Percentiles rank a stretch among this genome's conserved stretches.
Conservation (phyloP, 495 filamentous ascomycete genomes). For the Parathielavia hyrcaniae region DNA sequence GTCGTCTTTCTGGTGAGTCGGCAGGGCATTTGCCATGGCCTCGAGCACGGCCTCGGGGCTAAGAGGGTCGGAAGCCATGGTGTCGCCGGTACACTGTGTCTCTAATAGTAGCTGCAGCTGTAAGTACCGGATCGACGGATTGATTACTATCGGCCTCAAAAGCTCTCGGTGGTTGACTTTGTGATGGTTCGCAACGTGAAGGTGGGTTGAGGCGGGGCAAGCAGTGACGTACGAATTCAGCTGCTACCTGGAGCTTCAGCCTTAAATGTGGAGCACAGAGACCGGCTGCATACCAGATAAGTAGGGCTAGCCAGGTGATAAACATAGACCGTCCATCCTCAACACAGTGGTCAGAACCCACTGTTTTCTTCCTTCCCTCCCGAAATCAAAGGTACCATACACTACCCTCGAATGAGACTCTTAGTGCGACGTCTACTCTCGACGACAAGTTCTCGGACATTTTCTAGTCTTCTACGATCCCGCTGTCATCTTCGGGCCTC, state of each 20-base stretch:
- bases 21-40: conserved; percentile 53
- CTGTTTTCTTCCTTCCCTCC: no score
- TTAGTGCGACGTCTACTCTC: no score
- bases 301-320: no score
- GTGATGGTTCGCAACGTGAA: background rate
- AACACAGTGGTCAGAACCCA: no score
- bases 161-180: no score
- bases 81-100: background rate
- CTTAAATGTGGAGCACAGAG: background rate
- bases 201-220: background rate
- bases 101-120: background rate
- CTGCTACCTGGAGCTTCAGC: background rate
- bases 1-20: conserved; percentile 45
- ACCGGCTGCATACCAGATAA: no score
- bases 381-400: no score
- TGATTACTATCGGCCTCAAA: background rate
- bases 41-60: conserved; percentile 42
- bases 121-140: background rate
- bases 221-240: background rate
- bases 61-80: conserved; percentile 33
- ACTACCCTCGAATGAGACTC: no score
- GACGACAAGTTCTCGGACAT: no score
- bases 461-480: no score
- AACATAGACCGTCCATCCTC: no score
- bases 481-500: no score